phyloP scores from a whole-genome alignment of 164 flowering plant species.

The Sedum album region DNA sequence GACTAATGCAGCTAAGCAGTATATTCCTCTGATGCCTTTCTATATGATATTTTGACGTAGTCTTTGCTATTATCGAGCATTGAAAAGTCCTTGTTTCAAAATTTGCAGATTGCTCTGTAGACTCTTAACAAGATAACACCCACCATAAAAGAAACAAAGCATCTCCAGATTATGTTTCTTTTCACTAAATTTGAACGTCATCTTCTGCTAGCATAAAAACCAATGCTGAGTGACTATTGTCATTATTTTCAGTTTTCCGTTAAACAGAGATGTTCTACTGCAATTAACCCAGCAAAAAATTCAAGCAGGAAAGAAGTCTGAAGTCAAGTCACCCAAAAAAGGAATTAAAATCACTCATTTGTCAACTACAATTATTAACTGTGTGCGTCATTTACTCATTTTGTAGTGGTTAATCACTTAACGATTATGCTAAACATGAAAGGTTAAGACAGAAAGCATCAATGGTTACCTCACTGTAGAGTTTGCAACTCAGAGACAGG shows the following conservation, averaged over 20 bases:
- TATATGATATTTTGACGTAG: not conserved
- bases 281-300: too few species aligned
- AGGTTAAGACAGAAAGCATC: not conserved
- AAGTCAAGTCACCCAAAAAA: not conserved
- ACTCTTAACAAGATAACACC: not conserved
- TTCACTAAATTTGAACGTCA: not conserved
- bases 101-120: not conserved
- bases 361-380: not conserved
- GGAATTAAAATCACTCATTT: too few species aligned
- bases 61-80: constrained; percentile 8
- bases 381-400: too few species aligned
- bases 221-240: not conserved
- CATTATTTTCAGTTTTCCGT: not conserved
- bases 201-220: not conserved
- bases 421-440: not conserved
- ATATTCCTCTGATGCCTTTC: not conserved
- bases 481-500: too few species aligned
- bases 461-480: not conserved
- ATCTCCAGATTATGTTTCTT: not conserved
- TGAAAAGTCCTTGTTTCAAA: not conserved
- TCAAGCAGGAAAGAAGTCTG: not conserved
- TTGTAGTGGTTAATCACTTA: not conserved
- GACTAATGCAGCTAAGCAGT: not conserved
- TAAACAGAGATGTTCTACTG: not conserved
- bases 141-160: not conserved